These are phyloP conservation scores for Panus rudis DNA, from an alignment of 768 basidiomycete species.

Conservation along the genomic window DNA sequence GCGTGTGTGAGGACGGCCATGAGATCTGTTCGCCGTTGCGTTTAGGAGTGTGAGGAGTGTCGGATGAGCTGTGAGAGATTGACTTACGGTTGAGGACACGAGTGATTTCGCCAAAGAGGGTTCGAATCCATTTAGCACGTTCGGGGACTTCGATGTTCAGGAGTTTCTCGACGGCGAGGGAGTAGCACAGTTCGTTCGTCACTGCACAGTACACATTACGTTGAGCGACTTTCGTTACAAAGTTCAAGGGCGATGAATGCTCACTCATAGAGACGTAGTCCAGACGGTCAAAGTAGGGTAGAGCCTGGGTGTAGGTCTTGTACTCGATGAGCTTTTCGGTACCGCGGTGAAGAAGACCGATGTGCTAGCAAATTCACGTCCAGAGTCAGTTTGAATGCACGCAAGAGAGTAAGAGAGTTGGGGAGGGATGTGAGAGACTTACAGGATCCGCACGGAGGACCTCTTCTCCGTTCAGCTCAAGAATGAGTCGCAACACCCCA, in stretches of 20 bases:
- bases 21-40: slow-evolving; percentile 58
- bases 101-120: slow-evolving; percentile 94
- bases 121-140: slow-evolving; percentile 97
- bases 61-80: slow-evolving; percentile 6
- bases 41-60: neutral
- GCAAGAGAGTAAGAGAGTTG: neutral
- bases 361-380: slow-evolving; percentile 48
- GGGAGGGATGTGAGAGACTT: slow-evolving; percentile 20
- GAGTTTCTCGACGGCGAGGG: slow-evolving; percentile 94
- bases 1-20: slow-evolving; percentile 96
- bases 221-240: neutral
- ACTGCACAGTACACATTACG: slow-evolving; percentile 40
- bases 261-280: slow-evolving; percentile 99
- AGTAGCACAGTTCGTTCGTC: slow-evolving; percentile 98
- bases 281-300: slow-evolving; percentile 97
- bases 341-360: slow-evolving; percentile 93
- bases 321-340: slow-evolving; percentile 99
- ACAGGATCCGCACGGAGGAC: slow-evolving; percentile 83
- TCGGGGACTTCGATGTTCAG: slow-evolving; percentile 96
- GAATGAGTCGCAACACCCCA: slow-evolving; percentile 93
- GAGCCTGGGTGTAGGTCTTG: slow-evolving; percentile 95
- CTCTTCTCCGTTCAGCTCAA: slow-evolving; percentile 97
- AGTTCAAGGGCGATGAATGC: slow-evolving; percentile 20
- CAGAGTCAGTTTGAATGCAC: neutral
- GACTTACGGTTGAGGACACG: slow-evolving; percentile 85